These are phyloP conservation scores for Andrographis paniculata DNA, from an alignment of 305 asterid genomes.

Conservation along the genomic window DNA sequence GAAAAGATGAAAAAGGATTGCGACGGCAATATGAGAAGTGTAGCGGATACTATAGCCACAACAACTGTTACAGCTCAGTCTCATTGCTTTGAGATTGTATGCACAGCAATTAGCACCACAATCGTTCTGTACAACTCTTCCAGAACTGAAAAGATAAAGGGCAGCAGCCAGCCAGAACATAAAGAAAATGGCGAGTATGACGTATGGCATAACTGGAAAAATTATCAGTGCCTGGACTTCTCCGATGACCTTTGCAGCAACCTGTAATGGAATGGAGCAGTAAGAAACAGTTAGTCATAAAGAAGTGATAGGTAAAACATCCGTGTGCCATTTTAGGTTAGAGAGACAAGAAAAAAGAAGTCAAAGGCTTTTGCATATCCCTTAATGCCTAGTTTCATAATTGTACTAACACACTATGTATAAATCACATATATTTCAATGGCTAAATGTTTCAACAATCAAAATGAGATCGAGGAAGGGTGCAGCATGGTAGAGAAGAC, in stretches of 20 bases:
- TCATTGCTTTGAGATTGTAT: slow-evolving; percentile 69
- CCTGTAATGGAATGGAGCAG: slow-evolving; percentile 37
- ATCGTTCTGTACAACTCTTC: slow-evolving; percentile 60
- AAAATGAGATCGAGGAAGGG: no score
- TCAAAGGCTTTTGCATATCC: no score
- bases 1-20: slow-evolving; percentile 84
- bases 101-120: slow-evolving; percentile 92
- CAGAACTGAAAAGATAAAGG: slow-evolving; percentile 88
- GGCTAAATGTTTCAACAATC: no score
- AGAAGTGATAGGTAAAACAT: neutral
- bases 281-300: neutral
- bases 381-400: no score
- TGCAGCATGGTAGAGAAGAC: no score
- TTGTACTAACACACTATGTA: no score
- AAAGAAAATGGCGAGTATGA: slow-evolving; percentile 63
- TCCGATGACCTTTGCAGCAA: slow-evolving; percentile 98
- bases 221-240: slow-evolving; percentile 86
- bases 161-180: slow-evolving; percentile 97
- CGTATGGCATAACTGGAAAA: slow-evolving; percentile 82
- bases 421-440: no score
- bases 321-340: no score
- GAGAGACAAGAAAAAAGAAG: no score
- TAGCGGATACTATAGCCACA: slow-evolving; percentile 79
- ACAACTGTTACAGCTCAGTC: slow-evolving; percentile 77
- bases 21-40: slow-evolving; percentile 71